Evolutionary conservation across 805 yeast genomes (phyloP), one percentile per base, ranked within the genome.

Genomic region (Naumovozyma baii): DNA sequence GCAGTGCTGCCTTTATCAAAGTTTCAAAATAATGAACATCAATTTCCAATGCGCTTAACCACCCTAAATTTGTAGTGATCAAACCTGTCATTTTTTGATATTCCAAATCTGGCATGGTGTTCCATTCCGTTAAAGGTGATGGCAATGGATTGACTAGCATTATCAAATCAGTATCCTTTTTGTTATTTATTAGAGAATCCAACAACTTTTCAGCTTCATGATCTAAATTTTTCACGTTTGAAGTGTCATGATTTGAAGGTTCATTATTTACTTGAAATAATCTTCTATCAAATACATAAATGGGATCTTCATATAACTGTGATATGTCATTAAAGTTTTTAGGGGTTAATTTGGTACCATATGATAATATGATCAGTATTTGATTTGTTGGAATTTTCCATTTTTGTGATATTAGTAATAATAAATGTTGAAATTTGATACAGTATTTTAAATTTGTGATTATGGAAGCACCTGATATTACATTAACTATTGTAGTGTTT

Each of bases 211-310:
- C 31, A 8, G 15, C 22, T 20, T 38, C 39, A 12, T 22, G 9
- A 10, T 22, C 9, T 7, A 22, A 10, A n/a, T 33, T 31, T 16
- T 37, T 34, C 14, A 31, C 33, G 10, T 14, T 29, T 13, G 29
- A 15, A 29, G 13, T 19, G n/a, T 22, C 20, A n/a, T 33, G 28
- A 12, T n/a, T 3, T 36, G 15, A 42, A 36, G 54, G 62, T 32
- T 47, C 43, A 17, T 52, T 49, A 2, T 55, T 58, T 10, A 50
- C 45, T 3, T 69, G 61, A 46, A 81, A 80, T 34, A 75, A 59
- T 34, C 76, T 67, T 54, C 80, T 73, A 55, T 82, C 86, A 57
- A 69, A 81, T 1, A 74, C 76, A 54, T 71, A 80, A 3, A 80
- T 63, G 42, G 78, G 82, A 38, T 63, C 34, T 3, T 30, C 17